These are phyloP conservation scores for Mucor plumbeus DNA, from an alignment of 371 early-diverging fungal genomes.

Conservation along the genomic window DNA sequence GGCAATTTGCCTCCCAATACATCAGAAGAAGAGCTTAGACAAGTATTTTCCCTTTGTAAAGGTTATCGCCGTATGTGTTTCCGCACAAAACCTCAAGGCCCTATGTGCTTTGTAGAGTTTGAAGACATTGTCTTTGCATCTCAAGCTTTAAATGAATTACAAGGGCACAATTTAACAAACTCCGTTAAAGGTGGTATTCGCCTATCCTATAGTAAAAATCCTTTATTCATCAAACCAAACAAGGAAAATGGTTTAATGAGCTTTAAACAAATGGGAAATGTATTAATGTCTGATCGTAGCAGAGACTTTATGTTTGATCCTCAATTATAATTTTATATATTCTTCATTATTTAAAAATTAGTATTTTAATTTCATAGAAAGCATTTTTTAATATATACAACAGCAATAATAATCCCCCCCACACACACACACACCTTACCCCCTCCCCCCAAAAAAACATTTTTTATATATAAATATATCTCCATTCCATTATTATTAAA, in stretches of 20 bases:
- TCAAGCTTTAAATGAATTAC: constrained; percentile 77
- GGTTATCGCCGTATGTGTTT: constrained; percentile 89
- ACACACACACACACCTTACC: neutral
- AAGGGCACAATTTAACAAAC: constrained; percentile 77
- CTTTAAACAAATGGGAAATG: constrained; percentile 33
- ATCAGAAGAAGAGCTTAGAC: constrained; percentile 81
- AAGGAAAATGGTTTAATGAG: constrained; percentile 56
- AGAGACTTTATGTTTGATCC: constrained; percentile 38
- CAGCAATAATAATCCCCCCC: neutral
- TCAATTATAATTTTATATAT: constrained; percentile 26
- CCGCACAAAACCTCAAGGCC: constrained; percentile 78
- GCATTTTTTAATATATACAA: constrained; percentile 3
- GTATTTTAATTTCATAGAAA: constrained; percentile 8
- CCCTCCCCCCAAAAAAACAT: neutral
- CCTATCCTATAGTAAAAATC: constrained; percentile 90
- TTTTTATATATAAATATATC: constrained; percentile 6
- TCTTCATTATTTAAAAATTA: neutral
- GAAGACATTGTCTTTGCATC: constrained; percentile 84
- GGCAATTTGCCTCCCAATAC: constrained; percentile 87
- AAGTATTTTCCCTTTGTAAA: constrained; percentile 70
- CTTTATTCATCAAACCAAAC: constrained; percentile 56
- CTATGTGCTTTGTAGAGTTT: constrained; percentile 93
- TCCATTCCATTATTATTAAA: neutral
- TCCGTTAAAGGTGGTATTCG: constrained; percentile 90
- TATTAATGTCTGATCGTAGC: constrained; percentile 23